Base-by-base conservation (phyloP, 1,284 basidiomycete genomes). In the Agaricales sp. region DNA sequence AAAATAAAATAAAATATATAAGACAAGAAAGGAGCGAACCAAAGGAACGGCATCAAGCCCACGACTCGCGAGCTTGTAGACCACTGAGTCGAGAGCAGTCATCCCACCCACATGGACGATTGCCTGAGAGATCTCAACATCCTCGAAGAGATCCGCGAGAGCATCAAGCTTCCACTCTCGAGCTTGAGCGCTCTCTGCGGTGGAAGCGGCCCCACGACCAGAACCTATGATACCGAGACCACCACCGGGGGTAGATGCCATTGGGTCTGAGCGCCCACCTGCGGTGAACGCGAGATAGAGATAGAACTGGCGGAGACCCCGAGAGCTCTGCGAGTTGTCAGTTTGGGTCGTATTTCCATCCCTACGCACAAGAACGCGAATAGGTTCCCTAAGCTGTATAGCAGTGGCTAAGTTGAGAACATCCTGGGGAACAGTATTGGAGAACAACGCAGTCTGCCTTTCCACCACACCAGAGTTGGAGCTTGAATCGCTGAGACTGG, bases 141-240 rank as follows among this genome's bases (percentile, higher is more conserved):
- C 94, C 46, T 95, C 92, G 55, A 96, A 84, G 53, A 98, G 72
- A 64, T 97, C 95, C 20, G 88, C 83, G 26, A 99, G 74, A 14
- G 92, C 93, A 60, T 99, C 94, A 47, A 99, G 72, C 67, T 99
- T 99, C 90, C 93, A 98, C 67, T 97, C 94, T 54, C 91, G 79
- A 30, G 92, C 92, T 62, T 92, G 87, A 12, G 81, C 80, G 43
- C 82, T 91, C 66, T 94, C 92, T 12, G 89, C 85, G 18, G 8
- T 41, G 63, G 72, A 88, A 11, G 81, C 78, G 2, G 80, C 75
- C 38, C 83, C 78, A 48, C 92, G 73, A 12, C 92, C 91, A 20
- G 90, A 92, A 16, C 92, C 92, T 55, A 93, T 92, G 46, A 92
- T 93, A 8, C 92, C 92, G 24, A 89, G 75, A 3, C 92, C 90